Base-by-base conservation (phyloP, 176 grass and related monocot genomes). In the Musa beccarii region DNA sequence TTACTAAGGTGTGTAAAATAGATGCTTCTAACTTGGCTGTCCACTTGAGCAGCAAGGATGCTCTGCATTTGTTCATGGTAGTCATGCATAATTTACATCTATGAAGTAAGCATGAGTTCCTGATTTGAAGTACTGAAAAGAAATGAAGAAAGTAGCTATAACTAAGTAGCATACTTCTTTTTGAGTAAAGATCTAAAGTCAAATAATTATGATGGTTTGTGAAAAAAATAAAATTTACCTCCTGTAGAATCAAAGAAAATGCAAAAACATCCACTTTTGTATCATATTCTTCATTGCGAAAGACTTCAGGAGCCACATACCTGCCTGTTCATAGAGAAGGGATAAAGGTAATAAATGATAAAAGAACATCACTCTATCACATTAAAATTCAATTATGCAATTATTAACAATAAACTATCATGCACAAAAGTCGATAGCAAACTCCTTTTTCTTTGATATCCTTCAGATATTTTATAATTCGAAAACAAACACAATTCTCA, bases 241-340 rank as follows among this genome's bases (percentile, higher is more conserved):
- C 95, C 43, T 99, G 95, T 52, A 99, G 79, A 89, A 99, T 94
- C 84, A 99, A 89, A 69, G 95, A 79, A 28, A 99, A 99, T 49
- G 95, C 93, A 83, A 91, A 99, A 49, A 99, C 88, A 84, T 99
- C 95, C 54, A 93, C 86, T 88, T 94, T 94, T 26, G 54, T 80
- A 83, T 89, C 95, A 75, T 99, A 94, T 65, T 94, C 88, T 82
- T 91, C 86, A 82, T 99, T 89, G 43, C 88, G 81, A 43, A 91
- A 53, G n/a, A 99, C 80, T 85, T 99, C 95, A 71, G 95, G 95
- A 87, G 95, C 88, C 28, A 94, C 79, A 86, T 99, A 99, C 71
- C 86, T 93, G 73, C 86, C 95, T 99, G 84, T 28, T 43, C 50
- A 76, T 59, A 80, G 68, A 74, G 71, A 81, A 69, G 76, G 62